These are phyloP conservation scores for Casuarina glauca DNA, from an alignment of 306 rosid species.

Conservation along the genomic window DNA sequence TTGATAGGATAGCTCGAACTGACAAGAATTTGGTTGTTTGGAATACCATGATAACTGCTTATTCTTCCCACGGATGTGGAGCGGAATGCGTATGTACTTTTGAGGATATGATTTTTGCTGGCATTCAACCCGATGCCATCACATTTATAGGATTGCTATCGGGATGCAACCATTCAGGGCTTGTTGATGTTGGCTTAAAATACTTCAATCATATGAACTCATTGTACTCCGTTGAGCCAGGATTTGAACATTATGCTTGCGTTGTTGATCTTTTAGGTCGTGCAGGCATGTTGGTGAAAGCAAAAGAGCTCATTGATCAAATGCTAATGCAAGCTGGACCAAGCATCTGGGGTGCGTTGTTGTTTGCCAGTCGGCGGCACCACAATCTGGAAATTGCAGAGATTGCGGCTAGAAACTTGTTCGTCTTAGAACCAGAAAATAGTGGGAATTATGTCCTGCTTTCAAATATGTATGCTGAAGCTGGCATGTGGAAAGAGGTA, in stretches of 20 bases:
- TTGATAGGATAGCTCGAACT: conserved; percentile 29
- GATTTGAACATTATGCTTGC: conserved; percentile 46
- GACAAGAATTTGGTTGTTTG: conserved; percentile 43
- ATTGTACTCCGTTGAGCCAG: conserved; percentile 28
- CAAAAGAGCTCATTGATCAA: conserved; percentile 37
- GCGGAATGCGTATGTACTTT: conserved; percentile 37
- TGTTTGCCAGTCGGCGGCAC: conserved; percentile 8
- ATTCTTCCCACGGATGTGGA: conserved; percentile 46
- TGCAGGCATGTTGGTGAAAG: conserved; percentile 37
- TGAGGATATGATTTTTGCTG: conserved; percentile 29
- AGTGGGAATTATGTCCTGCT: conserved; percentile 18
- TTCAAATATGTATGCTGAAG: conserved; percentile 23
- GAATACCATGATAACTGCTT: conserved; percentile 47
- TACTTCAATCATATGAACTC: conserved; percentile 32
- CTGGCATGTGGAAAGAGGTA: conserved; percentile 21
- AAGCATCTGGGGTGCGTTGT: conserved; percentile 22
- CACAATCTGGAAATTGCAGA: conserved; percentile 15
- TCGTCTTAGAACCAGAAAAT: conserved; percentile 9
- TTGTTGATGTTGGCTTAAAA: conserved; percentile 36
- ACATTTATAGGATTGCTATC: conserved; percentile 42
- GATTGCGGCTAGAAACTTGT: conserved; percentile 8
- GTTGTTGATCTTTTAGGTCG: conserved; percentile 53
- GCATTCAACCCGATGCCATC: conserved; percentile 34
- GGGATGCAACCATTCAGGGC: conserved; percentile 44
- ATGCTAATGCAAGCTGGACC: conserved; percentile 43